Percentiles rank a stretch among this genome's conserved stretches.
phyloP scores from a whole-genome alignment of 176 grass and related monocot species.

The Cenchrus purpureus region DNA sequence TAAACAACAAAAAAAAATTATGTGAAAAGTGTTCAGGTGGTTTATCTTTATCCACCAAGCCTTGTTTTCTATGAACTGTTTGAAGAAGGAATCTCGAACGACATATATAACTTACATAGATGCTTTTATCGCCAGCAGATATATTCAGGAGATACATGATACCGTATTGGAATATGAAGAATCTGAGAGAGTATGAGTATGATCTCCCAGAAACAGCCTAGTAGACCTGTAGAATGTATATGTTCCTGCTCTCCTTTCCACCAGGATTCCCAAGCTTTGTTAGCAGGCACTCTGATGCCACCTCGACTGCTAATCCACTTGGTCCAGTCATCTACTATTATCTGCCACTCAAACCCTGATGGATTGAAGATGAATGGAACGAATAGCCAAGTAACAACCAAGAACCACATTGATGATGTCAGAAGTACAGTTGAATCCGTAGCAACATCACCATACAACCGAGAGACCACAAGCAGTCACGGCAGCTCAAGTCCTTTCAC shows the following conservation, averaged over 20 bases:
- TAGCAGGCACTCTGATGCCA: conserved; percentile 80
- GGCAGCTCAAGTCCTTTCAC: background rate
- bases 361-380: conserved; percentile 80
- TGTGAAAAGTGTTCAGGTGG: background rate
- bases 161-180: conserved; percentile 91
- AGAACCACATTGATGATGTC: conserved; percentile 76
- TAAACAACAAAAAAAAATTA: conserved; percentile 24
- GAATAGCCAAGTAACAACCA: conserved; percentile 78
- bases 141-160: conserved; percentile 86
- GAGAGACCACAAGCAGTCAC: background rate
- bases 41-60: conserved; percentile 10
- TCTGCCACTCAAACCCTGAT: conserved; percentile 81
- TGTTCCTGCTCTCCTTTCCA: conserved; percentile 90
- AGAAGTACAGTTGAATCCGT: conserved; percentile 44
- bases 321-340: conserved; percentile 69
- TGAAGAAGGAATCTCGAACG: conserved; percentile 31
- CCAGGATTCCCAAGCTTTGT: conserved; percentile 94
- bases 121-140: conserved; percentile 69
- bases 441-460: background rate
- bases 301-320: conserved; percentile 72
- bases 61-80: background rate
- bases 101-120: conserved; percentile 57
- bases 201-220: conserved; percentile 74
- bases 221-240: conserved; percentile 70
- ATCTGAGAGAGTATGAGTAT: conserved; percentile 60